These are phyloP conservation scores for Lasiosphaeria miniovina DNA, from an alignment of 495 filamentous ascomycete genomes.

Conservation along the genomic window DNA sequence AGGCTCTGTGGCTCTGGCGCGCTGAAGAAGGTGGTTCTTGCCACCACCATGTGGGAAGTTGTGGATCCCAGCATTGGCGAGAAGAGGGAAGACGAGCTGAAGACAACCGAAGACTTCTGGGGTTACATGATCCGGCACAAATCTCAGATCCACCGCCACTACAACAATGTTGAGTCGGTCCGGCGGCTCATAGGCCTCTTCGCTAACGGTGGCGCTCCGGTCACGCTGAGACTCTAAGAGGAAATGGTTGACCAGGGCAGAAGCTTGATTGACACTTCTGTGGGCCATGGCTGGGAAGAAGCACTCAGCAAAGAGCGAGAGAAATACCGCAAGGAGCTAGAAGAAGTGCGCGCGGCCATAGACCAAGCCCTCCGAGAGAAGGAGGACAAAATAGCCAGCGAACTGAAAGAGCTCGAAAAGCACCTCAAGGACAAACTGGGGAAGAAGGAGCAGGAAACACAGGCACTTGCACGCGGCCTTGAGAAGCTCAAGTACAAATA, in stretches of 20 bases:
- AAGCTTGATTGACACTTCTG: neutral
- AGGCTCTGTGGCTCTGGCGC: neutral
- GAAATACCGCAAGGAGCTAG: neutral
- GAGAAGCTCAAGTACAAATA: neutral
- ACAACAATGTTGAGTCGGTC: neutral
- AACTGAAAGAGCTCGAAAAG: neutral
- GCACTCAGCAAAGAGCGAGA: neutral
- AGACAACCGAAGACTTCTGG: neutral
- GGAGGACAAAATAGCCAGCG: neutral
- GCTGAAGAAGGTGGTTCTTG: neutral
- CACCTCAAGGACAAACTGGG: neutral
- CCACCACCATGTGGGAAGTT: slow-evolving; percentile 3
- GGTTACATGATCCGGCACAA: neutral
- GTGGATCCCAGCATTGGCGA: neutral
- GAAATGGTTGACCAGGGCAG: neutral
- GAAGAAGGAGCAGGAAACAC: neutral
- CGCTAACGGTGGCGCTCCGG: neutral
- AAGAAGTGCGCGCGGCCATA: neutral
- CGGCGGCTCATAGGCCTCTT: neutral
- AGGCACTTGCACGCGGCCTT: neutral
- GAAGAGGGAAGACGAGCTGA: neutral
- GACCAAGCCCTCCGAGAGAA: neutral
- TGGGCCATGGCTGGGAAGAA: neutral
- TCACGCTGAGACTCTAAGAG: neutral
- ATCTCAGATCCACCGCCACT: neutral